phyloP scores from a whole-genome alignment of 345 rosid genomes.

The Kernera saxatilis region DNA sequence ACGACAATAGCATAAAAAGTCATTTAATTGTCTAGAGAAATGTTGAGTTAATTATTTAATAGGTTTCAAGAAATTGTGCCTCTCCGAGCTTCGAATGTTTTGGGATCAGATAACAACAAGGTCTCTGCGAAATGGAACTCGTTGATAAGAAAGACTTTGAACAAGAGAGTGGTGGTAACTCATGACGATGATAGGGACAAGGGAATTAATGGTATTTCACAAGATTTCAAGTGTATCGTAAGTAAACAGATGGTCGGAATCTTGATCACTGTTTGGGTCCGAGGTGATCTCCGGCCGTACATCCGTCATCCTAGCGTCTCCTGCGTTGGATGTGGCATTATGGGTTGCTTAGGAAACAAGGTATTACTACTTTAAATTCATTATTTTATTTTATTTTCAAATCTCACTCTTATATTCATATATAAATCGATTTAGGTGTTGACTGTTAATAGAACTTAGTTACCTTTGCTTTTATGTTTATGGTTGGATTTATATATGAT shows the following conservation, averaged over 20 bases:
- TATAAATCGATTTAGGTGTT: constrained; percentile 6
- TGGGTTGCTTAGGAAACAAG: constrained; percentile 86
- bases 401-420: constrained; percentile 9
- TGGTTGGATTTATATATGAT: background rate
- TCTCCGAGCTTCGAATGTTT: constrained; percentile 51
- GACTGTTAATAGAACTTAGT: constrained; percentile 13
- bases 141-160: constrained; percentile 51
- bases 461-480: background rate
- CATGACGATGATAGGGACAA: background rate
- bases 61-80: constrained; percentile 88
- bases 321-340: constrained; percentile 74
- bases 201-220: constrained; percentile 22
- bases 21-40: background rate
- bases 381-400: background rate
- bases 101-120: constrained; percentile 52
- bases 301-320: constrained; percentile 57
- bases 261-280: constrained; percentile 61
- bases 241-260: constrained; percentile 88
- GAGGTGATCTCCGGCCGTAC: constrained; percentile 46
- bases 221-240: constrained; percentile 45
- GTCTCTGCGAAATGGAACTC: constrained; percentile 63
- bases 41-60: background rate
- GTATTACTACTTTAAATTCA: constrained; percentile 19
- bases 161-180: constrained; percentile 26
- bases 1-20: background rate